Evolutionary conservation across 345 rosid genomes (phyloP), one percentile per base, ranked within the genome.

Genomic region (Eucalyptus curtisii): DNA sequence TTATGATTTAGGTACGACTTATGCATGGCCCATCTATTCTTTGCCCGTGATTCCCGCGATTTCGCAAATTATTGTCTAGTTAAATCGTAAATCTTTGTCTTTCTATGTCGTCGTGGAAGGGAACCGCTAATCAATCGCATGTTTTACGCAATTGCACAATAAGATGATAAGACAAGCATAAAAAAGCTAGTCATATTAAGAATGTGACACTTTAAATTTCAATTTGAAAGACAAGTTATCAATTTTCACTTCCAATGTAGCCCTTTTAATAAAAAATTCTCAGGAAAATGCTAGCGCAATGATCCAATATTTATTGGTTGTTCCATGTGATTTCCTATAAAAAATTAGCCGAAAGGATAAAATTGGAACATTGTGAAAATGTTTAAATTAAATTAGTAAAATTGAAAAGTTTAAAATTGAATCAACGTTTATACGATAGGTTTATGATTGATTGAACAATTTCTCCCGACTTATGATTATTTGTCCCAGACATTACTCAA

Each of bases 211-310:
- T 30, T 61, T 30, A 2, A 13, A 30, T 61, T 30, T 13, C 68
- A 61, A 61, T 61, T 13, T 15, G 33, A 61, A 61, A 30, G 68
- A 61, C 8, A 27, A 61, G 17, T 61, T 61, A 61, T 30, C 15
- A 61, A 30, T 30, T 27, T 27, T 61, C 15, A 61, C 33, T 61
- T 30, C 16, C 68, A 61, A 30, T 59, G 31, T 59, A 27, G 17
- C 12, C 33, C 7, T 30, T 61, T 30, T 13, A 12, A 8, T 6
- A 61, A 61, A 61, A 61, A 0, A 12, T 27, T 12, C 8, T 4
- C 1, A 0, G 0, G 4, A 61, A 61, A 61, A 12, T 6, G 17
- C 33, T 30, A 30, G 4, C 1, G 0, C 0, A 2, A 2, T 30
- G 4, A 14, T 30, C 16, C 16, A 30, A 27, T 30, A 15, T 27